phyloP scores from a whole-genome alignment of 306 rosid species.

The Vigna trinervia region DNA sequence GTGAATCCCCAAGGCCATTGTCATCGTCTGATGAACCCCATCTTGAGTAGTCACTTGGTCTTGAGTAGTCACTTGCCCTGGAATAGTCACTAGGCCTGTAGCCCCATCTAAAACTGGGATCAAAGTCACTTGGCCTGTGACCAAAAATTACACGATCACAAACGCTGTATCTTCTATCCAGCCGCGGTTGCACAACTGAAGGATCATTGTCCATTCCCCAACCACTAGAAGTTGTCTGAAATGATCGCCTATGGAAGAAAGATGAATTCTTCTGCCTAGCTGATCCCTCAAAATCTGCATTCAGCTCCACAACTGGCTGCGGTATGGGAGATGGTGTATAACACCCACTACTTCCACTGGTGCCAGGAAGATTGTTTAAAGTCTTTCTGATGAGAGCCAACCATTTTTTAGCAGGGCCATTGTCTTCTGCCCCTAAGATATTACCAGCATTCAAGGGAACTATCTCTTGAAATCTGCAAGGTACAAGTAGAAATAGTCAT shows the following conservation, averaged over 20 bases:
- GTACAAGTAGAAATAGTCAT: constrained; percentile 36
- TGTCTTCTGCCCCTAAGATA: constrained; percentile 95
- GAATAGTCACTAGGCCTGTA: constrained; percentile 92
- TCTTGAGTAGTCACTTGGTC: constrained; percentile 77
- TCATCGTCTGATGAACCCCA: constrained; percentile 99
- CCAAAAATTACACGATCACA: constrained; percentile 94
- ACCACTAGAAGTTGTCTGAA: constrained; percentile 81
- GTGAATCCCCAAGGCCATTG: constrained; percentile 86
- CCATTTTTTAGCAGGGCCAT: constrained; percentile 99
- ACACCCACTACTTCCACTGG: constrained; percentile 75
- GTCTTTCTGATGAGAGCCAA: constrained; percentile 88
- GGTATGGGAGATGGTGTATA: constrained; percentile 99
- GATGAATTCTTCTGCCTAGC: constrained; percentile 91
- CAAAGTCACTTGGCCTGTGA: constrained; percentile 80
- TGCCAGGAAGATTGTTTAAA: constrained; percentile 92
- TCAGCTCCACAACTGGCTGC: constrained; percentile 76
- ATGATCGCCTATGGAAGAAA: constrained; percentile 91
- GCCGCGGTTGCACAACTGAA: constrained; percentile 72
- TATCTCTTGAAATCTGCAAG: constrained; percentile 93
- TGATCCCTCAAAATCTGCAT: constrained; percentile 99
- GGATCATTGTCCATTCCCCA: constrained; percentile 94
- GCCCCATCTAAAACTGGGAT: constrained; percentile 78
- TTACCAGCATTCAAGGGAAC: constrained; percentile 99
- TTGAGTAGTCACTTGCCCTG: constrained; percentile 76
- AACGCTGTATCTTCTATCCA: constrained; percentile 92